A percentile compares a stretch with the other conserved stretches of the same genome.
Conservation (phyloP, 495 filamentous ascomycete genomes). For the Penicillium riverlandense region DNA sequence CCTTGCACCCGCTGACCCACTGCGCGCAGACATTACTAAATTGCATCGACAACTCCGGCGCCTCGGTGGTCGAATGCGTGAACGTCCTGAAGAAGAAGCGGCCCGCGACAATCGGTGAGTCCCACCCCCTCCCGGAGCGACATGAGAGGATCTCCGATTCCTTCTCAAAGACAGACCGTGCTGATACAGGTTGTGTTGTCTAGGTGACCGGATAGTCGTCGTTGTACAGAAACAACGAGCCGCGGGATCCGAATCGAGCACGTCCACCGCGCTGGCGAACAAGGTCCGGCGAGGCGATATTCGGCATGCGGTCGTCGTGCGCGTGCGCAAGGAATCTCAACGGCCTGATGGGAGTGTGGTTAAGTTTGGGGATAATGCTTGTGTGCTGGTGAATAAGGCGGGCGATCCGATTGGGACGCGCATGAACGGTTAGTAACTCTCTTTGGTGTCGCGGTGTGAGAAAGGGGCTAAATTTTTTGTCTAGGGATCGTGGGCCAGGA, state of each 20-base stretch:
- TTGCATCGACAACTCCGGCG: constrained; percentile 99
- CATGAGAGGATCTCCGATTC: not conserved
- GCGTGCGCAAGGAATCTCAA: constrained; percentile 79
- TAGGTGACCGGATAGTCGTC: constrained; percentile 94
- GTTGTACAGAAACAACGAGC: constrained; percentile 93
- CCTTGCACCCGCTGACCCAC: not conserved
- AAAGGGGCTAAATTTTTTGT: no score
- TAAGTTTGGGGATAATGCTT: constrained; percentile 95
- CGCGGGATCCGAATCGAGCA: constrained; percentile 57
- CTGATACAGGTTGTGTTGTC: constrained; percentile 4
- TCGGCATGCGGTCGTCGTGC: constrained; percentile 90
- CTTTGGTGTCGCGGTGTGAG: no score
- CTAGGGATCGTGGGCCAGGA: constrained; percentile 78
- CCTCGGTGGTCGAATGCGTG: constrained; percentile 94
- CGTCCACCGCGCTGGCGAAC: constrained; percentile 58
- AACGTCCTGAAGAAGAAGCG: constrained; percentile 86
- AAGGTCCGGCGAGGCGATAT: constrained; percentile 97
- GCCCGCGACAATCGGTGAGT: constrained; percentile 81
- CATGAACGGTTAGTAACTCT: constrained; percentile 60
- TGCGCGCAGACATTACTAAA: constrained; percentile 82
- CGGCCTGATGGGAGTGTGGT: constrained; percentile 82
- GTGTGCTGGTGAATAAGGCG: constrained; percentile 93
- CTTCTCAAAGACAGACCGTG: not conserved
- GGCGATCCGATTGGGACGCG: constrained; percentile 92
- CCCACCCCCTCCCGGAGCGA: not conserved